Conservation (phyloP, 768 basidiomycete genomes). For the Mycena capillaripes region DNA sequence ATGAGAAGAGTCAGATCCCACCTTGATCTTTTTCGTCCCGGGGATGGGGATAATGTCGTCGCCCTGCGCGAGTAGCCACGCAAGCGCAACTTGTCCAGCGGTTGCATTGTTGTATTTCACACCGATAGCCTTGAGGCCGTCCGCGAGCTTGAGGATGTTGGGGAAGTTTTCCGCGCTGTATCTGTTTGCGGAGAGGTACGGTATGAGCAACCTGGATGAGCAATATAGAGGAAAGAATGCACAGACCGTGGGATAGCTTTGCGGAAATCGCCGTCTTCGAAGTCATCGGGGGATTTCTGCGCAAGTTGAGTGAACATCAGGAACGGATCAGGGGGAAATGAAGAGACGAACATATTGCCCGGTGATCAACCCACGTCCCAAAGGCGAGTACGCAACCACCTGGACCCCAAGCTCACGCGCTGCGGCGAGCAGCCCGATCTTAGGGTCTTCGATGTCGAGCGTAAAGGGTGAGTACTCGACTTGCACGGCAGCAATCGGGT, state of each 20-base stretch:
- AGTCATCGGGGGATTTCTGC: constrained; percentile 52
- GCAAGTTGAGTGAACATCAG: background rate
- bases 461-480: constrained; percentile 61
- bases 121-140: constrained; percentile 54
- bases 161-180: constrained; percentile 61
- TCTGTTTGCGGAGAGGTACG: background rate
- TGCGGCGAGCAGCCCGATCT: background rate
- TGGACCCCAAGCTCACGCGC: background rate
- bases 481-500: constrained; percentile 64
- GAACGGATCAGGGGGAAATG: background rate
- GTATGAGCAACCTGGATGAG: background rate
- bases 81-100: constrained; percentile 61
- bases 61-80: constrained; percentile 65
- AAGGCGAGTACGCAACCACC: constrained; percentile 55
- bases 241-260: constrained; percentile 48
- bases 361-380: constrained; percentile 65
- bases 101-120: constrained; percentile 54
- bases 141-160: constrained; percentile 56
- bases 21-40: constrained; percentile 58
- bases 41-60: constrained; percentile 63
- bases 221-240: background rate
- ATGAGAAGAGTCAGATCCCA: constrained; percentile 28
- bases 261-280: constrained; percentile 58
- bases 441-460: background rate
- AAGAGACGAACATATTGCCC: constrained; percentile 54